Conservation (phyloP, 768 basidiomycete species). For the Serpula lacrymans region DNA sequence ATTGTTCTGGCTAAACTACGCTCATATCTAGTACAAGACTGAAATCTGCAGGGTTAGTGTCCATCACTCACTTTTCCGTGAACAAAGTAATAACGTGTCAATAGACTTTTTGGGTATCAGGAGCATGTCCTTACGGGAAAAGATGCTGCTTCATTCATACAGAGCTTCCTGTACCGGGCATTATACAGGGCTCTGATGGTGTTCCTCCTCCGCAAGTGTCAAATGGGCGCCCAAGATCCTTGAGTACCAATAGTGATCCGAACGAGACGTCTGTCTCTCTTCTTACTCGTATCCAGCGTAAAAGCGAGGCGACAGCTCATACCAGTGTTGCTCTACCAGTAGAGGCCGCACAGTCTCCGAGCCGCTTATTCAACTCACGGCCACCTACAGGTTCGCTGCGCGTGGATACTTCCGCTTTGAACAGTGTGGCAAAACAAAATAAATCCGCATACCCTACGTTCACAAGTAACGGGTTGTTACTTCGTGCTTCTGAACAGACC, state of each 20-base stretch:
- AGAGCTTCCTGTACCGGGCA: slow-evolving; percentile 67
- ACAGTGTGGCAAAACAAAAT: slow-evolving; percentile 64
- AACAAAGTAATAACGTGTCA: slow-evolving; percentile 1
- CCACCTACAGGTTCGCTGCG: slow-evolving; percentile 69
- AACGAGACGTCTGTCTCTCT: slow-evolving; percentile 71
- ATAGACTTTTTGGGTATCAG: slow-evolving; percentile 92
- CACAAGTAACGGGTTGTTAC: slow-evolving; percentile 45
- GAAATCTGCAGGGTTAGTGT: slow-evolving; percentile 82
- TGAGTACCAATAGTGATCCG: slow-evolving; percentile 76
- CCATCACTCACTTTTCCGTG: neutral
- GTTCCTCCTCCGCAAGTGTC: slow-evolving; percentile 48
- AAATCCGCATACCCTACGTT: slow-evolving; percentile 80
- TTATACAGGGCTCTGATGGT: slow-evolving; percentile 50
- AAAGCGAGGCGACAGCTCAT: slow-evolving; percentile 35
- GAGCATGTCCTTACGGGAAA: slow-evolving; percentile 90
- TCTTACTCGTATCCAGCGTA: slow-evolving; percentile 73
- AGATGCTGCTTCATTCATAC: slow-evolving; percentile 94
- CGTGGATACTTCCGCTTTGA: slow-evolving; percentile 69
- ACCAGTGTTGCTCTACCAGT: slow-evolving; percentile 45
- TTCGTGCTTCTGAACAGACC: slow-evolving; percentile 53
- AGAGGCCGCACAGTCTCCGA: slow-evolving; percentile 41
- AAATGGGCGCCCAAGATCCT: slow-evolving; percentile 61
- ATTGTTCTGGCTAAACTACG: slow-evolving; percentile 14
- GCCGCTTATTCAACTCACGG: slow-evolving; percentile 52
- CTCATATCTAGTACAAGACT: slow-evolving; percentile 72